These are phyloP conservation scores for Setaria viridis DNA, from an alignment of 202 grass and related monocot species.

Conservation along the genomic window DNA sequence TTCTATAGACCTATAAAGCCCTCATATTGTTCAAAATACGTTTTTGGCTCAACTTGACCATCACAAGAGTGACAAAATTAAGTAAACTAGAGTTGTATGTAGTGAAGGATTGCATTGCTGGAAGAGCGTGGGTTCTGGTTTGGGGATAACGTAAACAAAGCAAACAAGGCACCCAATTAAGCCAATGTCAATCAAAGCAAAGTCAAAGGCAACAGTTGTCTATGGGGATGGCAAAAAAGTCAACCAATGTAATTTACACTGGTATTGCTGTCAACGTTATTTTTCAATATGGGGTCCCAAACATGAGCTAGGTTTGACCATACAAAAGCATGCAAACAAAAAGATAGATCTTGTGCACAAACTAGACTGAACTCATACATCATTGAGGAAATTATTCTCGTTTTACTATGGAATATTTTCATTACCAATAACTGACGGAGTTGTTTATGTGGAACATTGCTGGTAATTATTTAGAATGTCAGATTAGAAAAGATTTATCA, in stretches of 20 bases:
- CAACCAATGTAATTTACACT: conserved; percentile 1
- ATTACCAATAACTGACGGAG: not conserved
- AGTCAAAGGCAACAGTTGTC: not conserved
- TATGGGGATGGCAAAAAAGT: not conserved
- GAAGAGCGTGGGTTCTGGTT: conserved; percentile 18
- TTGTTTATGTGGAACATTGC: not conserved
- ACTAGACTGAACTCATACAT: not conserved
- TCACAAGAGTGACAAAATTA: not conserved
- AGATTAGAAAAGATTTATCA: not conserved
- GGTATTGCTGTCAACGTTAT: conserved; percentile 14
- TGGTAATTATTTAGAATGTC: not conserved
- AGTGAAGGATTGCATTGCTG: not conserved
- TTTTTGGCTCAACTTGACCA: not conserved
- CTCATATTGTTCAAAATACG: not conserved
- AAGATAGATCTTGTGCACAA: not conserved
- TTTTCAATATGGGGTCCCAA: not conserved
- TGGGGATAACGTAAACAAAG: conserved; percentile 28
- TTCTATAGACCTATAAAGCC: not conserved
- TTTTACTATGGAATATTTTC: not conserved
- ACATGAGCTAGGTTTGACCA: conserved; percentile 26
- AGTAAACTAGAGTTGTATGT: not conserved
- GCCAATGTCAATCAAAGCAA: conserved; percentile 27
- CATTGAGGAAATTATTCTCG: not conserved
- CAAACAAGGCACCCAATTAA: not conserved
- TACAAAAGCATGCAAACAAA: not conserved